Conservation (phyloP, 768 basidiomycete genomes). For the Russula brevipes region DNA sequence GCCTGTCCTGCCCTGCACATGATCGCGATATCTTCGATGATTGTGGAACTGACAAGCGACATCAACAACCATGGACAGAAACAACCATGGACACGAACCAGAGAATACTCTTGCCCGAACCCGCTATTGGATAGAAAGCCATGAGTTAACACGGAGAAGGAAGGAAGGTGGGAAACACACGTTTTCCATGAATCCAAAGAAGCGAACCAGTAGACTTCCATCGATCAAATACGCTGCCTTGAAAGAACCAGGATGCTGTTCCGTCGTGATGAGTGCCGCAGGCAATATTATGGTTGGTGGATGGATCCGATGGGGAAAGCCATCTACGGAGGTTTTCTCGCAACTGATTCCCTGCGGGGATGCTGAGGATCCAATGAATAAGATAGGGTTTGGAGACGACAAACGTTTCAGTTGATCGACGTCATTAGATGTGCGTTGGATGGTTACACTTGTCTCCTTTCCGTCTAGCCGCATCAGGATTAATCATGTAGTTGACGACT, state of each 20-base stretch:
- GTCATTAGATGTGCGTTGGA: not conserved
- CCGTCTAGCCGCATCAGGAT: not conserved
- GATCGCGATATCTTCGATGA: not conserved
- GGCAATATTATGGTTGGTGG: not conserved
- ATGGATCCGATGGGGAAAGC: slow-evolving; percentile 11
- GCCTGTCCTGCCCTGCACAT: not conserved
- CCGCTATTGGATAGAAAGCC: not conserved
- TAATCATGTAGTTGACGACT: not conserved
- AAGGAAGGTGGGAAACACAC: not conserved
- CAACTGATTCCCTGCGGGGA: not conserved
- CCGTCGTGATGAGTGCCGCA: not conserved
- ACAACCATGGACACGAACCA: not conserved
- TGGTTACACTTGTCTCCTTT: not conserved
- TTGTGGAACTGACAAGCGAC: not conserved
- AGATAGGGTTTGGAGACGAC: not conserved
- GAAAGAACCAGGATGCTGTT: slow-evolving; percentile 4
- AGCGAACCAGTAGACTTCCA: slow-evolving; percentile 2
- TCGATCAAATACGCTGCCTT: not conserved
- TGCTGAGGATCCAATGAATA: too few relatives aligned
- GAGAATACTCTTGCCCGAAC: slow-evolving; percentile 7
- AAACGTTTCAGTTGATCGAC: not conserved
- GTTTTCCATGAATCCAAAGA: slow-evolving; percentile 7
- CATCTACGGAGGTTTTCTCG: not conserved
- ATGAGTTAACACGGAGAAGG: not conserved
- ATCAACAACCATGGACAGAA: not conserved